Evolutionary conservation across 2,329 filamentous ascomycete genomes (phyloP), one percentile per base, ranked within the genome.

Genomic region (Pseudocercospora cruenta): DNA sequence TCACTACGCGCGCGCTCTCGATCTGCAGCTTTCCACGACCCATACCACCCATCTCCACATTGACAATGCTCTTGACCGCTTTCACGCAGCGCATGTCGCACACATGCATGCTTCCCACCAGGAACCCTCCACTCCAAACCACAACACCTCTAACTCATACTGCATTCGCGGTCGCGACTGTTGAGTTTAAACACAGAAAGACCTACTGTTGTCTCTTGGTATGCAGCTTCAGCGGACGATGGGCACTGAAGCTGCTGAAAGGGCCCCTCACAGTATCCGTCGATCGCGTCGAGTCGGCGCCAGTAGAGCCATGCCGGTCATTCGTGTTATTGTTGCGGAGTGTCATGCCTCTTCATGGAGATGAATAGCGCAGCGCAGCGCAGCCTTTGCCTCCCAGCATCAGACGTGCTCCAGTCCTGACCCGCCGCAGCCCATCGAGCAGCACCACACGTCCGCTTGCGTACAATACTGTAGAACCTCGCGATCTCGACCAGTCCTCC

Each of bases 271-370:
- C 83, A 62, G 90, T 93, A 74, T 87, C 85, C 75, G 84, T 85
- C 68, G 89, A 91, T 73, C 86, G 85, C 79, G 85, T 87, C 81
- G 88, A 91, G 74, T 88, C 85, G 75, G 86, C 86, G 81, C 86
- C 87, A 70, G 85, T 81, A 70, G 88, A 89, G 82, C 85, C 88
- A 84, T 90, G 86, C 80, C 88, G 89, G 74, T 80, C 80, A 74
- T 82, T 81, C 43, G 68, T 62, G 62, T 54, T 65, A 58, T 59
- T 65, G 58, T 65, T 68, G 63, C 69, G 70, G 63, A 70, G 67
- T 63, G 61, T 69, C 68, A 70, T 71, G 22, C 47, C 47, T 21
- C n/a, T 49, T 22, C 47, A 51, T 51, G 9, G 12, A 24, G 19
- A 19, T 43, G 39, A 8, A n/a, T 8, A 7, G 39, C 39, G 39